Conservation (phyloP, 495 filamentous ascomycete genomes). For the Aspergillus leporis region DNA sequence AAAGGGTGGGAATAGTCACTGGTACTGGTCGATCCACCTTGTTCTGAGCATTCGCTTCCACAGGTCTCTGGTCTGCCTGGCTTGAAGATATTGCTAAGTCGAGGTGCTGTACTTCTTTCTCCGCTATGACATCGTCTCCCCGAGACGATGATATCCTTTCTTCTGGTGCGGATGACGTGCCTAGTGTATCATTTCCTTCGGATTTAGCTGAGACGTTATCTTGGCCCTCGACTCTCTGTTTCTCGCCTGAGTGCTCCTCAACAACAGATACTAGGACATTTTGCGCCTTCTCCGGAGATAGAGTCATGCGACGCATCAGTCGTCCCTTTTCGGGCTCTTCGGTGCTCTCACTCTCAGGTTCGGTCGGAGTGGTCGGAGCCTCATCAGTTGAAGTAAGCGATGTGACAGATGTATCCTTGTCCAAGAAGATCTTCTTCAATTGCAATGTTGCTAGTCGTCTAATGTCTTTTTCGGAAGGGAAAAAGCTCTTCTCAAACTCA, state of each 20-base stretch:
- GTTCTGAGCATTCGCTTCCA: constrained; percentile 13
- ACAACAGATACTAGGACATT: constrained; percentile 69
- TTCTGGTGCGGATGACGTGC: constrained; percentile 18
- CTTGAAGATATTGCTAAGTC: constrained; percentile 65
- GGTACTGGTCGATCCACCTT: constrained; percentile 15
- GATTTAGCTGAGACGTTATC: constrained; percentile 9
- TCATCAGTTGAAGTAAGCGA: constrained; percentile 67
- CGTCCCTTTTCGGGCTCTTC: constrained; percentile 34
- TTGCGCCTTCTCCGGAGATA: constrained; percentile 67
- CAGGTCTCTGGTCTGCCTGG: constrained; percentile 27
- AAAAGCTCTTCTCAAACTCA: constrained; percentile 89
- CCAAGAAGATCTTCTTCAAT: constrained; percentile 91
- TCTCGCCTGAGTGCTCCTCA: constrained; percentile 58
- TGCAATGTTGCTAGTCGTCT: constrained; percentile 86
- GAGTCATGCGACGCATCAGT: constrained; percentile 48
- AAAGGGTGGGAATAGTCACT: constrained; percentile 12
- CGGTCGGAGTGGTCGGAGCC: constrained; percentile 39
- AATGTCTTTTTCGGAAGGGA: constrained; percentile 97
- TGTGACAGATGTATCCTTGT: constrained; percentile 73
- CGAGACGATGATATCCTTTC: constrained; percentile 24
- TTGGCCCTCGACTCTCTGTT: constrained; percentile 25
- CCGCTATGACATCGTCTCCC: constrained; percentile 27
- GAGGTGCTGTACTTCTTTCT: constrained; percentile 64
- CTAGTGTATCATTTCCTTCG: constrained; percentile 22
- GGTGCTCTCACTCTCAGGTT: constrained; percentile 48